A percentile compares a stretch with the other conserved stretches of the same genome.
Evolutionary conservation across 352 stramenopile species (phyloP).

Genomic region (Phytophthora pluvialis): DNA sequence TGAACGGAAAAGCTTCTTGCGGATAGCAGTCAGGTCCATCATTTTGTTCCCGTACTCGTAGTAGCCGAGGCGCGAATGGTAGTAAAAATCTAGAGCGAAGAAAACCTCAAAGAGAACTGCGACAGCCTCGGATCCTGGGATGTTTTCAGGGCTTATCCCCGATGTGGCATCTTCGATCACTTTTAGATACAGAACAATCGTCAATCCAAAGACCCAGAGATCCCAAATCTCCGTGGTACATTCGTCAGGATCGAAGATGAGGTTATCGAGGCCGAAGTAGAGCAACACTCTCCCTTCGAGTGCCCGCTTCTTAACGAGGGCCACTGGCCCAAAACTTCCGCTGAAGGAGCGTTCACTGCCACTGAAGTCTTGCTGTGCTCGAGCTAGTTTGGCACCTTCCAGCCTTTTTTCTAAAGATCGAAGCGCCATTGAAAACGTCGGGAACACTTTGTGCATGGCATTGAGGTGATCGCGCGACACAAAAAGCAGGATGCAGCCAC

Average conservation of each 20-base stretch:
- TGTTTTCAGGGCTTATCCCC: constrained; percentile 11
- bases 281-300: constrained; percentile 39
- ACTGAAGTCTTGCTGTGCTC: constrained; percentile 37
- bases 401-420: constrained; percentile 64
- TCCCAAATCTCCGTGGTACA: constrained; percentile 36
- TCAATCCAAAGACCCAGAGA: constrained; percentile 35
- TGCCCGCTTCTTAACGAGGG: constrained; percentile 19
- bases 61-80: constrained; percentile 54
- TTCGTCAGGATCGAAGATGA: constrained; percentile 54
- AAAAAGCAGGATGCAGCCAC: constrained; percentile 63
- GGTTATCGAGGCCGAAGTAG: constrained; percentile 37
- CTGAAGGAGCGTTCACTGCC: constrained; percentile 9
- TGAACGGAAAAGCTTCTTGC: constrained; percentile 49
- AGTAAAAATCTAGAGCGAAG: constrained; percentile 58
- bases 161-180: constrained; percentile 47
- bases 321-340: background rate
- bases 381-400: constrained; percentile 50
- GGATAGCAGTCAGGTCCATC: constrained; percentile 53
- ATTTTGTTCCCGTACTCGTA: constrained; percentile 79
- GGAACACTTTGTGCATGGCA: constrained; percentile 66
- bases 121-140: constrained; percentile 23
- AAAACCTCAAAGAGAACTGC: constrained; percentile 49
- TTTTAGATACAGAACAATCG: constrained; percentile 42
- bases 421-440: constrained; percentile 65
- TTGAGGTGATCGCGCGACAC: constrained; percentile 59